Conservation (phyloP, 176 grass and related monocot species). For the Paspalum notatum region DNA sequence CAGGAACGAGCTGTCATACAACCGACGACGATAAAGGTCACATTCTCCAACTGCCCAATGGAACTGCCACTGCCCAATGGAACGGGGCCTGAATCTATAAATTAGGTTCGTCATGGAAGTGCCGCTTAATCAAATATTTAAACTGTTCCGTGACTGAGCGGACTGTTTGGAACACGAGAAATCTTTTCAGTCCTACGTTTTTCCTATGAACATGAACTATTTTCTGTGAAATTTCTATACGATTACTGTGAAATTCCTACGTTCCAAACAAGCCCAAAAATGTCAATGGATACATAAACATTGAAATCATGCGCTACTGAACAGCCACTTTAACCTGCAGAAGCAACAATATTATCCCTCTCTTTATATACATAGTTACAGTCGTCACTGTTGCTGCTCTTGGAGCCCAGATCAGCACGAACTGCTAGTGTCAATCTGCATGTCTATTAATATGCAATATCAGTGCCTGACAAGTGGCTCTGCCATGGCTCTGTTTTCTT, state of each 20-base stretch:
- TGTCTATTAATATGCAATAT: not conserved
- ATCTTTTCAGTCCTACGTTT: no score
- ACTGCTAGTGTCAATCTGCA: conserved; percentile 19
- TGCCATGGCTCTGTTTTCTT: not conserved
- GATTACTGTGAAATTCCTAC: no score
- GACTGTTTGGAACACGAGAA: no score
- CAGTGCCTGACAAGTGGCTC: not conserved
- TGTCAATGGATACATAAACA: not conserved
- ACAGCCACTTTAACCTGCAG: not conserved
- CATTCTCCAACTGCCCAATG: no score
- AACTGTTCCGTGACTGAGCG: not conserved
- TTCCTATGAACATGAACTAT: no score
- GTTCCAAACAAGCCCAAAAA: no score
- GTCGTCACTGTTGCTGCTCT: not conserved
- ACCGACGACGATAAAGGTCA: no score
- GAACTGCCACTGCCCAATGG: no score
- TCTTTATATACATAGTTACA: conserved; percentile 7
- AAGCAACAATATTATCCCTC: not conserved
- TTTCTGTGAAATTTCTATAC: no score
- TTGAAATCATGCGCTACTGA: not conserved
- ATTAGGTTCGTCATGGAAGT: not conserved
- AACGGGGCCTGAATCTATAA: no score
- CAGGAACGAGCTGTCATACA: no score
- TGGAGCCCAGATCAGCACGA: not conserved
- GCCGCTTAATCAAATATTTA: no score